A percentile compares a stretch with the other conserved stretches of the same genome.
phyloP scores from a whole-genome alignment of 2,329 filamentous ascomycete genomes.

The Trichophyton verrucosum region DNA sequence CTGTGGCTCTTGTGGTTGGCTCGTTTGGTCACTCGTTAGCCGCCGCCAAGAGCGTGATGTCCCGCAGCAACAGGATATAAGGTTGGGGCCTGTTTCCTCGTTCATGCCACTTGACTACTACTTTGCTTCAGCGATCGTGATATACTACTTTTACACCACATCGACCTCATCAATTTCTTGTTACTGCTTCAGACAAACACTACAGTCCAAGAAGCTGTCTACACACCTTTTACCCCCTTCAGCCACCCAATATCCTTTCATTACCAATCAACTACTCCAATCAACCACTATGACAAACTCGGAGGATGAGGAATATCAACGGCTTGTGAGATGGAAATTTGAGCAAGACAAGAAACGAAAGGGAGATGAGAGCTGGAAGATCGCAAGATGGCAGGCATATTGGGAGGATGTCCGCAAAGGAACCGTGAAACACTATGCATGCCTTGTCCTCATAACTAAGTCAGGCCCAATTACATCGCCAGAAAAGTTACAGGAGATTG shows the following conservation, averaged over 20 bases:
- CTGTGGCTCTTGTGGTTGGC: too few relatives aligned
- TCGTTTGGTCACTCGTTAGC: too few relatives aligned
- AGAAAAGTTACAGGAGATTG: background rate
- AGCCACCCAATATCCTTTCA: background rate
- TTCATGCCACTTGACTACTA: too few relatives aligned
- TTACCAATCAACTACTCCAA: background rate
- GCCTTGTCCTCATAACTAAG: background rate
- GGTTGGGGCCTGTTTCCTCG: too few relatives aligned
- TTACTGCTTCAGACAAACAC: too few relatives aligned
- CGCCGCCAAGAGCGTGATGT: too few relatives aligned
- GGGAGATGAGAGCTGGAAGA: background rate
- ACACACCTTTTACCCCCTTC: background rate
- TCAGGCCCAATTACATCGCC: background rate
- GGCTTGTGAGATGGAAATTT: background rate
- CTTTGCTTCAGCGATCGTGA: too few relatives aligned
- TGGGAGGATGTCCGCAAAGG: background rate
- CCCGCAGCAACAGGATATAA: too few relatives aligned
- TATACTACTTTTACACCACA: too few relatives aligned
- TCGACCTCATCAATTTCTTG: too few relatives aligned
- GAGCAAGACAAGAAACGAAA: background rate
- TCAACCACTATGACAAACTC: background rate
- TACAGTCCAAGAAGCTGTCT: background rate
- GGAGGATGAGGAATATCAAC: background rate
- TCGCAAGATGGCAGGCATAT: background rate
- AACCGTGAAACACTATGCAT: background rate